Evolutionary conservation across 345 rosid genomes (phyloP).

Genomic region (Linum trigynum): DNA sequence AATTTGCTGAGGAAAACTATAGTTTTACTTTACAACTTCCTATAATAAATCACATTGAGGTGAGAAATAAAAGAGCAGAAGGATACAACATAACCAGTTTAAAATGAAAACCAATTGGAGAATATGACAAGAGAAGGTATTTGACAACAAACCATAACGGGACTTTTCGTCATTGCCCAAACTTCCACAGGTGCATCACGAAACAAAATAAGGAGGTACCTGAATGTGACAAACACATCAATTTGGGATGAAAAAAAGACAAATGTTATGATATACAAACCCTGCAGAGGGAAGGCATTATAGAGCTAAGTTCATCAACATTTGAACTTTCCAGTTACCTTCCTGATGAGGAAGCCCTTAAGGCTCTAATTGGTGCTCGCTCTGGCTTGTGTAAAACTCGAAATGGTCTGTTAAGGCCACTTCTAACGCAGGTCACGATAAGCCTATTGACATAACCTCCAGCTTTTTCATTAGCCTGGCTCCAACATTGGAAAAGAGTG

Average conservation of each 20-base stretch:
- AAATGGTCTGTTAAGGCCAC: constrained; percentile 83
- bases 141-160: constrained; percentile 71
- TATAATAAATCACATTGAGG: too few species aligned
- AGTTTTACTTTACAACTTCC: not conserved
- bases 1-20: not conserved
- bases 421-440: constrained; percentile 84
- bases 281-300: not conserved
- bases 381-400: constrained; percentile 95
- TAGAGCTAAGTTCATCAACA: not conserved
- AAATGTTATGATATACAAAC: not conserved
- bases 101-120: not conserved
- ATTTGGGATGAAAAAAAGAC: not conserved
- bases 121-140: constrained; percentile 6
- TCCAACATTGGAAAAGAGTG: not conserved
- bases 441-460: constrained; percentile 89
- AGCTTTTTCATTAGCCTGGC: constrained; percentile 78
- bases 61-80: too few species aligned
- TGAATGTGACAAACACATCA: constrained; percentile 26
- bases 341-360: constrained; percentile 96
- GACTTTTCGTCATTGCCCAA: constrained; percentile 97
- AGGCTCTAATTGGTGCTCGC: constrained; percentile 88
- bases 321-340: constrained; percentile 34
- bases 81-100: not conserved
- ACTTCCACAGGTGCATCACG: constrained; percentile 99
- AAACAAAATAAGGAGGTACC: constrained; percentile 93